Evolutionary conservation across 1,284 basidiomycete species (phyloP), one percentile per base, ranked within the genome.

Genomic region (Malassezia globosa): DNA sequence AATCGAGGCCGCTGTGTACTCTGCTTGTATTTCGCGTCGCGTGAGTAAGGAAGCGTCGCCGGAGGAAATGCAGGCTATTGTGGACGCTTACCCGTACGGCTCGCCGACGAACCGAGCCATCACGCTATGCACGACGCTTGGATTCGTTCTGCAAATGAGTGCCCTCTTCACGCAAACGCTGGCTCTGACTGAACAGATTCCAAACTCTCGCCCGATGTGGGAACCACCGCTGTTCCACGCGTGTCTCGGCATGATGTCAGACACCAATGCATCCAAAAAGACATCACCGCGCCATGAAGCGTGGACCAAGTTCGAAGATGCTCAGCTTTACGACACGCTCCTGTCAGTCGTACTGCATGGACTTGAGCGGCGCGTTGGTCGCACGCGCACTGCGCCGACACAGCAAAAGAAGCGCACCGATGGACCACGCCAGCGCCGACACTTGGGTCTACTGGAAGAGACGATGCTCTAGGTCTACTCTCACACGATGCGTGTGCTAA

Each of bases 211-310:
- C 14, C 22, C 34, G 2, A 26, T 37, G 33, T 52, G 22, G n/a
- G 50, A 52, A 34, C 27, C 50, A 36, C 50, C 50, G 11, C 23
- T 52, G 23, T 52, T 52, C 45, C 50, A 52, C 19, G 50, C 40
- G 14, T 41, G 45, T 23, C 45, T 52, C 26, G 44, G 38, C 27
- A 14, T 26, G 16, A 29, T 19, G 19, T 39, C 40, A 29, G 44
- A 37, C 25, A 22, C 37, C 5, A 23, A 31, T 19, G 37, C 29
- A 3, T 16, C 29, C 11, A 31, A 31, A 16, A 25, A 37, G 35
- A 34, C 33, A 35, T 22, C 22, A 6, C 19, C 35, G 22, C 44
- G 36, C 25, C 37, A 23, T 21, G 36, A 38, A 27, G 36, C 44
- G 38, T 52, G 50, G 50, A 22, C 38, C 7, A 16, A 24, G 23